These are phyloP conservation scores for Serendipita sp. DNA, from an alignment of 1,284 basidiomycete genomes.

Conservation along the genomic window DNA sequence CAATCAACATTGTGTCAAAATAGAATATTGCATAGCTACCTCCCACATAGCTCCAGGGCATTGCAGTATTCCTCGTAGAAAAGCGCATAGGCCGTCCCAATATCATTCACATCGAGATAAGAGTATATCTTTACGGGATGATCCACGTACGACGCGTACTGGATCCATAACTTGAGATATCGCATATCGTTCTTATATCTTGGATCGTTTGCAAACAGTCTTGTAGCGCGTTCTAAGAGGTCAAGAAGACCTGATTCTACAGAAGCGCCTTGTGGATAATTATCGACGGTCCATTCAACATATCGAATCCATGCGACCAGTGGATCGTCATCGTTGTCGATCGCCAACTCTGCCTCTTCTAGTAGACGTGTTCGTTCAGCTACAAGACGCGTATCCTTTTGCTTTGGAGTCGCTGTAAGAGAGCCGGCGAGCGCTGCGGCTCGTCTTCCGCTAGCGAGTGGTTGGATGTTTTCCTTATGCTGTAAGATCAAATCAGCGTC, in stretches of 20 bases:
- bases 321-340: conserved; percentile 53
- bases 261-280: conserved; percentile 43
- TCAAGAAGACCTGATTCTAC: conserved; percentile 58
- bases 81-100: conserved; percentile 63
- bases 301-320: conserved; percentile 50
- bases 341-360: conserved; percentile 36
- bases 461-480: conserved; percentile 71
- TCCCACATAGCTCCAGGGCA: conserved; percentile 53
- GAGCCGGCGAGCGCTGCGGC: conserved; percentile 59
- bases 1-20: background rate
- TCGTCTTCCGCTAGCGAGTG: conserved; percentile 54
- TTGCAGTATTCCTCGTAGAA: conserved; percentile 81
- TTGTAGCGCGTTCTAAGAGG: conserved; percentile 58
- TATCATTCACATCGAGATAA: conserved; percentile 61
- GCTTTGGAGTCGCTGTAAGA: conserved; percentile 56
- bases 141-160: conserved; percentile 57
- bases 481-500: conserved; percentile 70
- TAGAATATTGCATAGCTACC: conserved; percentile 36
- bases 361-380: conserved; percentile 29
- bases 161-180: conserved; percentile 80
- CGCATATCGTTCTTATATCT: conserved; percentile 76
- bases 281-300: conserved; percentile 54
- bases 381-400: conserved; percentile 51
- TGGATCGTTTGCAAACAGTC: conserved; percentile 64
- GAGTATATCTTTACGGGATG: conserved; percentile 43